A percentile compares a stretch with the other conserved stretches of the same genome.
Conservation (phyloP, 352 stramenopile species). For the Phytopythium aichiense region DNA sequence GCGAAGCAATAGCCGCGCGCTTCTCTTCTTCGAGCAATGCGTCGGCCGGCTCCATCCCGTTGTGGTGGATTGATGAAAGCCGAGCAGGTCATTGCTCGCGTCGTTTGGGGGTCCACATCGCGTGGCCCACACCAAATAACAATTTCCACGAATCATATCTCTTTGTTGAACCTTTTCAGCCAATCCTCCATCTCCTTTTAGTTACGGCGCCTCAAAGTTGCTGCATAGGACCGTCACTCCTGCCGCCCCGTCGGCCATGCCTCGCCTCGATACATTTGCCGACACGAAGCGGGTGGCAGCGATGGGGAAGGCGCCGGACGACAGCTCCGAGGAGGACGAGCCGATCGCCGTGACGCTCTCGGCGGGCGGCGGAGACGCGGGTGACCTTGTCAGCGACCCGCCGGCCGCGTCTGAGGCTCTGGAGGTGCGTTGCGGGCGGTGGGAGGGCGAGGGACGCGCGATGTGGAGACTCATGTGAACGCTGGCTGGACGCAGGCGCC, state of each 20-base stretch:
- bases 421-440: not conserved
- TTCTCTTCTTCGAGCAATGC: not conserved
- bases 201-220: not conserved
- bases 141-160: not conserved
- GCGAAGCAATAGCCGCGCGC: not conserved
- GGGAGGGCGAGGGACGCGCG: too few species aligned
- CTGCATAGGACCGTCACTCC: not conserved
- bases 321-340: conserved; percentile 87
- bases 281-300: not conserved
- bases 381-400: not conserved
- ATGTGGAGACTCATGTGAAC: too few species aligned
- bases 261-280: not conserved
- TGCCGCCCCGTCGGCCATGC: not conserved
- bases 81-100: not conserved
- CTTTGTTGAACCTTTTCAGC: not conserved
- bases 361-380: not conserved
- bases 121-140: not conserved
- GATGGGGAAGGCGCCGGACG: conserved; percentile 28
- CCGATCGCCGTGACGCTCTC: conserved; percentile 37
- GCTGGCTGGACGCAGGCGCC: not conserved
- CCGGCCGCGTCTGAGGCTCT: not conserved
- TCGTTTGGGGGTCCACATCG: not conserved
- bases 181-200: not conserved
- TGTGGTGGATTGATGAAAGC: not conserved
- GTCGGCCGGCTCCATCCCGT: not conserved